Conservation (phyloP, 495 filamentous ascomycete genomes). For the Evansstolkia leycettana region DNA sequence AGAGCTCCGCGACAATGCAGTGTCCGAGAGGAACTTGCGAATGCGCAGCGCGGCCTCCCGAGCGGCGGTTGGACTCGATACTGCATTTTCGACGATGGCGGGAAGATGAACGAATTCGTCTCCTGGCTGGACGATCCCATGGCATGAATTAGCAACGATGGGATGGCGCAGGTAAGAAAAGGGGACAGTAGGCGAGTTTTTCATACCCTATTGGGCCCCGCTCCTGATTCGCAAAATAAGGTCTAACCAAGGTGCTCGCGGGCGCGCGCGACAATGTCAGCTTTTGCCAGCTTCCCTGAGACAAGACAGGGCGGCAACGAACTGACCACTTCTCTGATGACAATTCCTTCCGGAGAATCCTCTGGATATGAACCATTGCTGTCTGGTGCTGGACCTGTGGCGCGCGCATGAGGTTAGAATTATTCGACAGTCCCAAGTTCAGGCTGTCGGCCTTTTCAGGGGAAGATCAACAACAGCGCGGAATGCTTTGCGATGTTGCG, state of each 20-base stretch:
- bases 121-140: constrained; percentile 18
- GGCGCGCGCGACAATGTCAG: background rate
- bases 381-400: constrained; percentile 12
- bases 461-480: too few relatives aligned
- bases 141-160: too few relatives aligned
- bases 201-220: constrained; percentile 26
- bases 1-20: constrained; percentile 48
- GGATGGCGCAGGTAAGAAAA: too few relatives aligned
- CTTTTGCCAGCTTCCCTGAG: too few relatives aligned
- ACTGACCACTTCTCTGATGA: constrained; percentile 39
- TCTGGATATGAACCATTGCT: constrained; percentile 12
- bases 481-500: too few relatives aligned
- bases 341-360: constrained; percentile 36
- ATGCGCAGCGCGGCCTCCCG: constrained; percentile 63
- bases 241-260: constrained; percentile 22
- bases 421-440: too few relatives aligned
- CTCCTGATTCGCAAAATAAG: constrained; percentile 70
- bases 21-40: constrained; percentile 65
- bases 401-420: too few relatives aligned
- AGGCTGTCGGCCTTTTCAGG: too few relatives aligned
- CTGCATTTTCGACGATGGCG: constrained; percentile 85
- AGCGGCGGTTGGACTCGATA: constrained; percentile 78
- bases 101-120: constrained; percentile 92
- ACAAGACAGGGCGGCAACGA: background rate
- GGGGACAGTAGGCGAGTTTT: too few relatives aligned